Base-by-base conservation (phyloP, 2,329 filamentous ascomycete genomes). In the Xylaria arbuscula region DNA sequence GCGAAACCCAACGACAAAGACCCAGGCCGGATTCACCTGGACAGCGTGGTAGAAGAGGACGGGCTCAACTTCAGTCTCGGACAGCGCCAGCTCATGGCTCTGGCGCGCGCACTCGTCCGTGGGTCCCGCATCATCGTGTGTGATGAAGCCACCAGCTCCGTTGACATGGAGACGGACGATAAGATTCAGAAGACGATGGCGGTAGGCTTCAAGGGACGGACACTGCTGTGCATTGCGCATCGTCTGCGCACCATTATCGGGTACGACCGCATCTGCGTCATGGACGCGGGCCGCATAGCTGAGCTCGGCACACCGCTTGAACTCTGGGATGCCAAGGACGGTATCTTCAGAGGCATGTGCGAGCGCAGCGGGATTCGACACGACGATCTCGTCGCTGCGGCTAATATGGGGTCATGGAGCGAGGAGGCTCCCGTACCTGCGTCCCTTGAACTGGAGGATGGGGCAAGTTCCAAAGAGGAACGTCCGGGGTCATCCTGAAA, bases 101-200 rank as follows among this genome's bases (percentile, higher is more conserved):
- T 99, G 0, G 94, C 94, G 0, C 90, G 96, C 0, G 96, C 96
- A 0, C 88, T 99, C 2, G 95, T 98, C 4, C 90, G 95, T 45
- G 89, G 91, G 51, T 92, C 91, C 0, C 93, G 92, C 74, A 98
- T 98, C 81, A 98, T 98, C 74, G 91, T 99, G 58, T 98, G 95
- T 80, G 96, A 99, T 83, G 96, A 99, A 81, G 96, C 96, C 0
- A 99, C 96, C 0, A 93, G 91, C 1, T 92, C 89, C 0, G 94
- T 98, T 8, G 95, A 98, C 80, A 96, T 98, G 85, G 95, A 98
- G 78, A 98, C 95, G 2, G 96, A 99, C 78, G 91, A 93, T 80
- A 97, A 96, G 86, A 97, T 98, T 78, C 95, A 98, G 80, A 84
- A 85, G 64, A 97, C 94, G 3, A 98, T 98, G 80, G 91, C 93